phyloP scores from a whole-genome alignment of 2,329 filamentous ascomycete genomes.

The Monosporascus sp. region DNA sequence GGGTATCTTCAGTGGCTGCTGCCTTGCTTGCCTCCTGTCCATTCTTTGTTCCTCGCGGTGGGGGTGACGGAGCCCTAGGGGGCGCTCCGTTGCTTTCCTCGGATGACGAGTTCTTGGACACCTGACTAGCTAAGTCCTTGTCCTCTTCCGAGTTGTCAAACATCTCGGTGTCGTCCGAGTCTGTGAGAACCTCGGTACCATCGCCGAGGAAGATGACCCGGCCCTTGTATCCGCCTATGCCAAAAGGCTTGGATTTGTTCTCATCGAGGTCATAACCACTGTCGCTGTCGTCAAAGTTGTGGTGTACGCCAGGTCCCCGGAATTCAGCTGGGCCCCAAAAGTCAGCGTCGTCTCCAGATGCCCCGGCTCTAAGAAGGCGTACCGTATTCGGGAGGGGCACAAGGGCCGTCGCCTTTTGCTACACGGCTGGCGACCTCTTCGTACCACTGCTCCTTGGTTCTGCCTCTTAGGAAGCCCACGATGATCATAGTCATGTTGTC shows the following conservation, averaged over 20 bases:
- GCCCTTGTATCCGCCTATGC: slow-evolving; percentile 66
- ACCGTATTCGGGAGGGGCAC: slow-evolving; percentile 99
- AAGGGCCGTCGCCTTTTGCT: slow-evolving; percentile 93
- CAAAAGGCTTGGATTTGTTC: slow-evolving; percentile 56
- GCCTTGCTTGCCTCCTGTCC: slow-evolving; percentile 18
- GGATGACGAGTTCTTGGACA: slow-evolving; percentile 52
- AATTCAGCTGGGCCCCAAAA: slow-evolving; percentile 63
- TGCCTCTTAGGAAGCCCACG: slow-evolving; percentile 82
- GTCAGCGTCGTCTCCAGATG: slow-evolving; percentile 25
- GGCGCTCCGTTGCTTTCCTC: slow-evolving; percentile 22
- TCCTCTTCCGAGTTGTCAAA: slow-evolving; percentile 84
- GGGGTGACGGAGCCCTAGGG: slow-evolving; percentile 27
- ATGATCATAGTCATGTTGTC: slow-evolving; percentile 99
- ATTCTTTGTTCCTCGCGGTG: slow-evolving; percentile 23
- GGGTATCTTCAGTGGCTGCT: slow-evolving; percentile 19
- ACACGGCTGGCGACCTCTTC: slow-evolving; percentile 91
- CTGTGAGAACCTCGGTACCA: slow-evolving; percentile 85
- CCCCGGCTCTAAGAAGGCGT: slow-evolving; percentile 48
- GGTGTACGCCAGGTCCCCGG: slow-evolving; percentile 74
- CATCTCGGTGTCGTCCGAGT: slow-evolving; percentile 87
- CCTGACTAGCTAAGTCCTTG: slow-evolving; percentile 79
- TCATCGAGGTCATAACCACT: slow-evolving; percentile 73
- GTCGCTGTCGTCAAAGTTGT: slow-evolving; percentile 76
- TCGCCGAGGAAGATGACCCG: slow-evolving; percentile 93
- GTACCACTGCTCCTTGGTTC: slow-evolving; percentile 97